Percentiles rank a stretch among this genome's conserved stretches.
Conservation (phyloP, 2,329 filamentous ascomycete genomes). For the Samsoniella hepiali region DNA sequence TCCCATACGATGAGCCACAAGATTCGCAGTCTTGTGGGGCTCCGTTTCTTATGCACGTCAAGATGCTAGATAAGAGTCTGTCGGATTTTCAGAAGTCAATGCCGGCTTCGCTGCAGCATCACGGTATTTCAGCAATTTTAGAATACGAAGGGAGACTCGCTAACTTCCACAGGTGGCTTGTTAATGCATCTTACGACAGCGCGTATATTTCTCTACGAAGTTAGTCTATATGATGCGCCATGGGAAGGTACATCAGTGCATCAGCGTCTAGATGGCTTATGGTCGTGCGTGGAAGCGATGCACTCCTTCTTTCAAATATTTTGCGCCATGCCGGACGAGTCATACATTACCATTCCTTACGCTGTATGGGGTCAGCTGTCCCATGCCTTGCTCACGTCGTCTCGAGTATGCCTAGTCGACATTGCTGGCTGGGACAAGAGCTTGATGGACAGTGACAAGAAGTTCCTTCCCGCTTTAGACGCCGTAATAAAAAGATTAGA, state of each 20-base stretch:
- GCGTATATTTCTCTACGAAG: constrained; percentile 13
- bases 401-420: constrained; percentile 7
- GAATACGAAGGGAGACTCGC: background rate
- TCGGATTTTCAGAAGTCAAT: constrained; percentile 1
- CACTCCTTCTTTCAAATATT: background rate
- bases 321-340: constrained; percentile 1
- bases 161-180: background rate
- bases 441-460: constrained; percentile 4
- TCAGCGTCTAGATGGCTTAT: constrained; percentile 1
- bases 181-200: constrained; percentile 9
- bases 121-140: background rate
- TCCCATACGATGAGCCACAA: constrained; percentile 14
- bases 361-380: constrained; percentile 15
- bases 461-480: background rate
- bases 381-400: constrained; percentile 9
- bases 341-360: constrained; percentile 5
- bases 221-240: constrained; percentile 8
- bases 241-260: constrained; percentile 1
- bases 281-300: constrained; percentile 6
- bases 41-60: constrained; percentile 8
- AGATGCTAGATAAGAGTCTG: constrained; percentile 6
- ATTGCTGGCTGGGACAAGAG: constrained; percentile 6
- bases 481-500: background rate
- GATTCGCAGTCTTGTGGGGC: background rate
- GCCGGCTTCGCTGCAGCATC: background rate